phyloP scores from a whole-genome alignment of 352 stramenopile species.

The Phytophthora parvispora region DNA sequence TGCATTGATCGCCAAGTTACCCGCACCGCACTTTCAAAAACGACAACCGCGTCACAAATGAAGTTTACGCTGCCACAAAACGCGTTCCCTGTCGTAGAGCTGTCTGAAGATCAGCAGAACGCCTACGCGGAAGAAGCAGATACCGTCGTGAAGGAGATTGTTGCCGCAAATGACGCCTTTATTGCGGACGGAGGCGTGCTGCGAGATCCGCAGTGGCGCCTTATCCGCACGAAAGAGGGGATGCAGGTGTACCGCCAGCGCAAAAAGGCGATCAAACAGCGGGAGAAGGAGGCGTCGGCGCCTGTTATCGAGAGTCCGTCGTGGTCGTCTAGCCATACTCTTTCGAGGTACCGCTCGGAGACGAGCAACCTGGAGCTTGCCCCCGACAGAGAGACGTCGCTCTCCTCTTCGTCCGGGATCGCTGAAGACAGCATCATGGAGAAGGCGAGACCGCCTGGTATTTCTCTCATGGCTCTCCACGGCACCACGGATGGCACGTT shows the following conservation, averaged over 20 bases:
- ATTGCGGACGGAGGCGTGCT: slow-evolving; percentile 32
- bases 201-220: slow-evolving; percentile 40
- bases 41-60: slow-evolving; percentile 28
- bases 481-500: slow-evolving; percentile 53
- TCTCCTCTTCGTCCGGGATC: slow-evolving; percentile 1
- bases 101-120: slow-evolving; percentile 35
- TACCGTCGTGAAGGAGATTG: slow-evolving; percentile 51
- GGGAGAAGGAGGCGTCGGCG: no score
- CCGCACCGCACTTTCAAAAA: neutral
- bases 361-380: no score
- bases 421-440: slow-evolving; percentile 32
- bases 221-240: slow-evolving; percentile 47
- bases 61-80: slow-evolving; percentile 55
- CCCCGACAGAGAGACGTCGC: neutral
- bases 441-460: slow-evolving; percentile 17
- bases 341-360: no score
- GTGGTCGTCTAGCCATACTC: neutral
- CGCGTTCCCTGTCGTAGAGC: slow-evolving; percentile 36
- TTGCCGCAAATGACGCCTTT: slow-evolving; percentile 50
- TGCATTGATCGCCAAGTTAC: no score
- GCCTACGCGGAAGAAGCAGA: slow-evolving; percentile 47
- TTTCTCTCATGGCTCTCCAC: slow-evolving; percentile 52
- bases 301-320: no score
- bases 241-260: slow-evolving; percentile 41
- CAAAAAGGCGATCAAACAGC: no score